Conservation (phyloP, 2,329 filamentous ascomycete species). For the Stromatinia cepivora region DNA sequence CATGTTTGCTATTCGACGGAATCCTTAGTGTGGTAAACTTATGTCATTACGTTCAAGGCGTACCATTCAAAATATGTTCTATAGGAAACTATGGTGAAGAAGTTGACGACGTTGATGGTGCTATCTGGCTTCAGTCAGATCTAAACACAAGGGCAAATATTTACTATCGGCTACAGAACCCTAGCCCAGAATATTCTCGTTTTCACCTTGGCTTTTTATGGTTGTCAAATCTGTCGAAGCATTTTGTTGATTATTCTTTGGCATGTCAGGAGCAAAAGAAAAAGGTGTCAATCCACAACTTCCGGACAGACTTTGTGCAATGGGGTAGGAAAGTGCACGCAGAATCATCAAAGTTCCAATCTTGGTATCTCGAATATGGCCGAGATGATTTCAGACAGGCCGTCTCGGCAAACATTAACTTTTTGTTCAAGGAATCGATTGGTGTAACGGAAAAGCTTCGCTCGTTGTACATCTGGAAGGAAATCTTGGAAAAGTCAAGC, state of each 20-base stretch:
- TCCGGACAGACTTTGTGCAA: constrained; percentile 54
- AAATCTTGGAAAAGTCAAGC: constrained; percentile 39
- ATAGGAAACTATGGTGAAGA: constrained; percentile 65
- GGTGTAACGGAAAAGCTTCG: constrained; percentile 42
- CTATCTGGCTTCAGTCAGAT: constrained; percentile 65
- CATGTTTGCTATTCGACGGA: constrained; percentile 59
- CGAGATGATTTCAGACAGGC: constrained; percentile 63
- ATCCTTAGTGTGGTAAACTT: constrained; percentile 49
- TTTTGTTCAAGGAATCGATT: constrained; percentile 64
- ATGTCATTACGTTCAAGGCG: constrained; percentile 51
- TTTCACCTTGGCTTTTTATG: constrained; percentile 67
- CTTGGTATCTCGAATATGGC: constrained; percentile 56
- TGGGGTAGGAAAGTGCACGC: constrained; percentile 56
- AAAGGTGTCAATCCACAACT: constrained; percentile 55
- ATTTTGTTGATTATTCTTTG: constrained; percentile 63
- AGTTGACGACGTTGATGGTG: constrained; percentile 49
- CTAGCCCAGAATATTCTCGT: constrained; percentile 59
- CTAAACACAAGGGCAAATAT: constrained; percentile 48
- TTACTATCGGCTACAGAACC: constrained; percentile 63
- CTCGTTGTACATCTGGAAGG: constrained; percentile 43
- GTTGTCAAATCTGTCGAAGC: constrained; percentile 70
- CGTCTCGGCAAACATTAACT: constrained; percentile 60
- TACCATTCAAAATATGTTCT: constrained; percentile 59
- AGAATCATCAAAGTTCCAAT: constrained; percentile 45
- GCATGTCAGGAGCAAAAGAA: constrained; percentile 24